Evolutionary conservation across 2,329 filamentous ascomycete genomes (phyloP), one percentile per base, ranked within the genome.

Genomic region (Botryotinia narcissicola): DNA sequence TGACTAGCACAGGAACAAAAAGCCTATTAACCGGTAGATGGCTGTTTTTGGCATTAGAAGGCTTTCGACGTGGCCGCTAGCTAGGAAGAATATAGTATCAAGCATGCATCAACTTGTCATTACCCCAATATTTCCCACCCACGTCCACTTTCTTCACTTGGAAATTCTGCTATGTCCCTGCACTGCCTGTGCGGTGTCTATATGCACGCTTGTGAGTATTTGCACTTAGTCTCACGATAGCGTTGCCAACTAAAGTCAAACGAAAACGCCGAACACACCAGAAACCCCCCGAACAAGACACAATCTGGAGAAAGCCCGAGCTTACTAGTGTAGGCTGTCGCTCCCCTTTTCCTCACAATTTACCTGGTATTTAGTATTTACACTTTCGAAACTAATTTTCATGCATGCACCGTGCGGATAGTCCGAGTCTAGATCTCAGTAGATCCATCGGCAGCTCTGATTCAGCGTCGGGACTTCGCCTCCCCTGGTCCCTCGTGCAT

Each of bases 21-120:
- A 44, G 66, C 18, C 37, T 42, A 25, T 44, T 42, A 69, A 42
- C 66, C 66, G 66, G 48, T 29, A 69, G 10, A 57, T 44, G 16
- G n/a, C 66, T 57, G n/a, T 44, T 69, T 69, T 57, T 57, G 48
- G 66, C 18, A 57, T 42, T 57, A 57, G 66, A 22, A 57, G 37
- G 37, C 66, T 69, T 57, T 57, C 25, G 35, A 10, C 3, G 35
- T 57, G 48, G n/a, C 35, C 25, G 25, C 48, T 32, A 20, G 20
- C 37, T 32, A 42, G n/a, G 5, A 54, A n/a, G 10, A 8, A 20
- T 57, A 2, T 20, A 57, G 48, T 37, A 66, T 48, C 7, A 42
- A 14, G 32, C 22, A 32, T 67, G 22, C 44, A 14, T 40, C 25
- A 40, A 54, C 32, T 42, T 29, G 18, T 29, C 64, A 68, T 22